Conservation (phyloP, 2,329 filamentous ascomycete genomes). For the Stemphylium beticola region DNA sequence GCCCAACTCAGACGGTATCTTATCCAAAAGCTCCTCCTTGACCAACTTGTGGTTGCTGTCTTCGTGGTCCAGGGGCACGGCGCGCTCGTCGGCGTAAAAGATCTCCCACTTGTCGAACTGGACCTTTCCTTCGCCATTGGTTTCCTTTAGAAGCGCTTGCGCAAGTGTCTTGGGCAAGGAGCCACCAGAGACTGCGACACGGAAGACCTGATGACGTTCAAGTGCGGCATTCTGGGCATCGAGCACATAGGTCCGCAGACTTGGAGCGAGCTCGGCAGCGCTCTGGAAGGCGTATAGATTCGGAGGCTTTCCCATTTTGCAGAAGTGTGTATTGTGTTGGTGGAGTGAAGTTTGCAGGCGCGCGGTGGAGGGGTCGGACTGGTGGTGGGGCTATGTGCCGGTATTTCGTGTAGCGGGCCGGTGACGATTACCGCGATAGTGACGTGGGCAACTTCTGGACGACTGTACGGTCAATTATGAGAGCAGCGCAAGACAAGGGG, state of each 20-base stretch:
- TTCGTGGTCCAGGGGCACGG: slow-evolving; percentile 85
- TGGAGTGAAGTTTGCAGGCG: slow-evolving; percentile 14
- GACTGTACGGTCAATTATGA: neutral
- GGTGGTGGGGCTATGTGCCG: slow-evolving; percentile 18
- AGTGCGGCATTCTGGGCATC: slow-evolving; percentile 81
- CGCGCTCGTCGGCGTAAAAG: slow-evolving; percentile 97
- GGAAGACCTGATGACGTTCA: slow-evolving; percentile 81
- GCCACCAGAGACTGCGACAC: slow-evolving; percentile 90
- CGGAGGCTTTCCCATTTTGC: slow-evolving; percentile 51
- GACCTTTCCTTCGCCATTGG: slow-evolving; percentile 65
- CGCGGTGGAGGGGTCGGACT: slow-evolving; percentile 21
- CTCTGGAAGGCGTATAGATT: slow-evolving; percentile 81
- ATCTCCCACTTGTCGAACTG: slow-evolving; percentile 92
- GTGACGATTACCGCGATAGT: slow-evolving; percentile 20
- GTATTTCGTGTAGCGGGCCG: slow-evolving; percentile 19
- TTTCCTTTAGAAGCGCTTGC: slow-evolving; percentile 74
- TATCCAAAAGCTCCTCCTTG: slow-evolving; percentile 85
- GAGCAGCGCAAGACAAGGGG: neutral
- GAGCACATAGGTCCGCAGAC: slow-evolving; percentile 82
- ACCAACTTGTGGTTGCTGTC: slow-evolving; percentile 94
- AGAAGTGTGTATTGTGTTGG: slow-evolving; percentile 17
- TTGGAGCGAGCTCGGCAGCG: slow-evolving; percentile 72
- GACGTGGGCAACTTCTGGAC: slow-evolving; percentile 18
- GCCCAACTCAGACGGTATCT: slow-evolving; percentile 73
- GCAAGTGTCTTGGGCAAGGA: slow-evolving; percentile 89